These are phyloP conservation scores for Russula brevipes DNA, from an alignment of 768 basidiomycete genomes.

Conservation along the genomic window DNA sequence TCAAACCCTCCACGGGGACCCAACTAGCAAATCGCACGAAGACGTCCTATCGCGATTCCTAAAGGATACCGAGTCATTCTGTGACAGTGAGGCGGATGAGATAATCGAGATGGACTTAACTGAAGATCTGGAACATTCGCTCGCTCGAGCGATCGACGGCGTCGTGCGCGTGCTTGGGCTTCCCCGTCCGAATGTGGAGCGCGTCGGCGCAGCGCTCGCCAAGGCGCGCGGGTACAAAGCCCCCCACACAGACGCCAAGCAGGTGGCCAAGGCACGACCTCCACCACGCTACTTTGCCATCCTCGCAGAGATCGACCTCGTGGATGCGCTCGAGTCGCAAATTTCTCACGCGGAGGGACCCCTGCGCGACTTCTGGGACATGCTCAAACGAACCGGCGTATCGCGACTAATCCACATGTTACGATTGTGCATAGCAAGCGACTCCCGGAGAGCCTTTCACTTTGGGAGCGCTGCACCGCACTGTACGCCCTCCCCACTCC, in stretches of 20 bases:
- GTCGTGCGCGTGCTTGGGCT: constrained; percentile 52
- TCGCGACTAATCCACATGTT: constrained; percentile 68
- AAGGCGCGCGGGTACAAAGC: constrained; percentile 40
- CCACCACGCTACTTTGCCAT: constrained; percentile 72
- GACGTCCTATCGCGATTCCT: constrained; percentile 81
- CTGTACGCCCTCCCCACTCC: constrained; percentile 38
- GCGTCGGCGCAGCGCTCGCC: constrained; percentile 49
- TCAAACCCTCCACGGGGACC: constrained; percentile 68
- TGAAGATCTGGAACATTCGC: constrained; percentile 49
- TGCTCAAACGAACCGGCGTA: constrained; percentile 43
- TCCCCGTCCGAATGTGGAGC: constrained; percentile 46
- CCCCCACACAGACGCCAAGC: constrained; percentile 31
- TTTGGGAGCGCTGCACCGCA: constrained; percentile 50
- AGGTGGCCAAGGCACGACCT: constrained; percentile 25
- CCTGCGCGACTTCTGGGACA: constrained; percentile 44
- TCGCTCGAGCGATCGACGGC: constrained; percentile 55
- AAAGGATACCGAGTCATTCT: constrained; percentile 32
- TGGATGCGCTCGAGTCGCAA: constrained; percentile 40
- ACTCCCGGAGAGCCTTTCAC: constrained; percentile 31
- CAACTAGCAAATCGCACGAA: constrained; percentile 55
- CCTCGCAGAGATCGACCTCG: constrained; percentile 65
- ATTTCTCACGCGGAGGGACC: constrained; percentile 35
- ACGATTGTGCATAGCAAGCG: constrained; percentile 74
- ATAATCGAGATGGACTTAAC: constrained; percentile 60
- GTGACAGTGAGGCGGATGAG: no score